Evolutionary conservation across 2,329 filamentous ascomycete species (phyloP), one percentile per base, ranked within the genome.

Genomic region (Colletotrichum sp.): DNA sequence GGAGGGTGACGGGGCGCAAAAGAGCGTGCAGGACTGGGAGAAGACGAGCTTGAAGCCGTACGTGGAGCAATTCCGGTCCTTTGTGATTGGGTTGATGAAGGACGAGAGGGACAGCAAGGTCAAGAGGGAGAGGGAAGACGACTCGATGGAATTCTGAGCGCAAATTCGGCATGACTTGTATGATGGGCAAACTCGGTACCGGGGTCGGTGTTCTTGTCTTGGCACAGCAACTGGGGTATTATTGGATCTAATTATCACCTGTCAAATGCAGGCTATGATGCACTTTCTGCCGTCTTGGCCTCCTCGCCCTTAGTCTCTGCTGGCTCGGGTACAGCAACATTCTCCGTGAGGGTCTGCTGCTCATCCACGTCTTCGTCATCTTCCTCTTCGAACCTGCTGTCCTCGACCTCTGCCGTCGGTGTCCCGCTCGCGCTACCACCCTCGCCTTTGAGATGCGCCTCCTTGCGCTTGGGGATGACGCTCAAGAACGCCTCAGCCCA

Each of bases 41-140:
- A 99, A 99, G 91, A 99, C 97, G 28, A 95, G 95, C 79, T 85
- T 99, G 82, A 98, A 94, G 87, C 95, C 96, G 10, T 99, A 98
- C 83, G 92, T 99, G 44, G 96, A 99, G 74, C 93, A 94, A 79
- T 99, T 99, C 85, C 91, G 94, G 79, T 90, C 89, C 1, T 98
- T 98, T 85, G 95, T 99, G 9, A 90, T 92, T 12, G 90, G 88
- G 0, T 84, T 99, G 71, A 89, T 98, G 84, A 96, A 93, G 84
- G 96, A 98, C 75, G 93, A 93, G 83, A 88, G 88, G 77, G 92
- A 88, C 72, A 82, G 85, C 6, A 87, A 84, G 78, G 85, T 91
- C 7, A 92, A 92, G 86, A 82, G 90, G 75, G 90, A 92, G 82
- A 85, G 90, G 28, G 89, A 90, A 4, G 89, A 89, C 26, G 83